Evolutionary conservation across 1,284 basidiomycete genomes (phyloP), one percentile per base, ranked within the genome.

Genomic region (Ustilago shanxiensis): DNA sequence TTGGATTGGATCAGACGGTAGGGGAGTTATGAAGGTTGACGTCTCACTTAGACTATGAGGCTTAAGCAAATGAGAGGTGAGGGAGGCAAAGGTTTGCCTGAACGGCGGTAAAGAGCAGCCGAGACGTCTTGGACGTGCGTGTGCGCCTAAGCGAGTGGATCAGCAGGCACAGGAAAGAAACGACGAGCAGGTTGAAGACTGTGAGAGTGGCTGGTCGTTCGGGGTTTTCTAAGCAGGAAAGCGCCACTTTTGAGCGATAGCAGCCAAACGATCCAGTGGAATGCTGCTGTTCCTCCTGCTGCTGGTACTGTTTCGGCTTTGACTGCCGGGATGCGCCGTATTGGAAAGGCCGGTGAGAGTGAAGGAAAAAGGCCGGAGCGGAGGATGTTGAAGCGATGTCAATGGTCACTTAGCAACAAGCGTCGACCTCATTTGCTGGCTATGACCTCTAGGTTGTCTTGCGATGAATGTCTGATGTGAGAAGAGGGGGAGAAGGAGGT

Each of bases 401-500:
- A 24, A n/a, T 31, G 22, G 35, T 37, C 9, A 37, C 20, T n/a
- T 5, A 28, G n/a, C 50, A 52, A 61, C 22, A 51, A 41, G 49
- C 11, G 14, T 13, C 5, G 50, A 41, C 31, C 28, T 61, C 60
- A 61, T 61, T 61, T 61, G 60, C 50, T 60, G 60, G 26, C 29
- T 13, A 31, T 5, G 11, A 33, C 31, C 31, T 33, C 5, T 33
- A 6, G 31, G 49, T 60, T 51, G 58, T 54, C 20, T 20, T 51
- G 29, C 18, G 51, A 16, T 53, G 31, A 13, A 22, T n/a, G 51
- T n/a, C n/a, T n/a, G n/a, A n/a, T n/a, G n/a, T n/a, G n/a, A n/a
- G n/a, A n/a, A n/a, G 29, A 16, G 16, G 29, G 29, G 8, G 51
- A 35, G 16, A 11, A 13, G 33, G 51, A 20, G 22, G 37, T 37